Evolutionary conservation across 2,329 filamentous ascomycete genomes (phyloP).

Genomic region (Aspergillus caelatus): DNA sequence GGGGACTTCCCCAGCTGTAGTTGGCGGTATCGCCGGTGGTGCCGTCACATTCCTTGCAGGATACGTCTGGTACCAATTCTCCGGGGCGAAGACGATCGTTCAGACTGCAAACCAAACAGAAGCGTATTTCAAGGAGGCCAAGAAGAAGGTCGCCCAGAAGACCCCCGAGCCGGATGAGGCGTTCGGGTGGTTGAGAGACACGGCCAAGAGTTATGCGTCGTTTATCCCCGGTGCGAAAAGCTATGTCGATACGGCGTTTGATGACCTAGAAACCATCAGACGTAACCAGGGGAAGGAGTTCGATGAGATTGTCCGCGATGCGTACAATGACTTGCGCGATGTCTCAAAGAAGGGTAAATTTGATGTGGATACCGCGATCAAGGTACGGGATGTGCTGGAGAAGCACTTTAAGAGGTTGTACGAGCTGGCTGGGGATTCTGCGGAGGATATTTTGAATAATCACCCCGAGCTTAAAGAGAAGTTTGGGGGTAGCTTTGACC

Average conservation of each 20-base stretch:
- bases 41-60: conserved; percentile 50
- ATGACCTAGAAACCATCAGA: conserved; percentile 69
- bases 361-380: conserved; percentile 63
- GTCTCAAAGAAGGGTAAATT: conserved; percentile 63
- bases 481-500: conserved; percentile 67
- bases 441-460: conserved; percentile 69
- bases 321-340: conserved; percentile 45
- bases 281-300: conserved; percentile 71
- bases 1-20: conserved; percentile 36
- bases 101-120: conserved; percentile 59
- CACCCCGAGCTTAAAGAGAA: conserved; percentile 74
- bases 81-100: conserved; percentile 53
- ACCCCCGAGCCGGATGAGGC: conserved; percentile 70
- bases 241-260: conserved; percentile 71
- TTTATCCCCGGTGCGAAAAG: conserved; percentile 72
- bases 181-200: conserved; percentile 65
- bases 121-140: conserved; percentile 62
- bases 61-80: conserved; percentile 59
- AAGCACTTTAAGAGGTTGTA: conserved; percentile 64
- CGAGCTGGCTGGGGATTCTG: conserved; percentile 64
- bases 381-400: conserved; percentile 64
- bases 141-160: conserved; percentile 62
- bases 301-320: conserved; percentile 60
- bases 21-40: conserved; percentile 55
- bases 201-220: conserved; percentile 68